Base-by-base conservation (phyloP, 2,329 filamentous ascomycete species). In the Cercospora sp. region DNA sequence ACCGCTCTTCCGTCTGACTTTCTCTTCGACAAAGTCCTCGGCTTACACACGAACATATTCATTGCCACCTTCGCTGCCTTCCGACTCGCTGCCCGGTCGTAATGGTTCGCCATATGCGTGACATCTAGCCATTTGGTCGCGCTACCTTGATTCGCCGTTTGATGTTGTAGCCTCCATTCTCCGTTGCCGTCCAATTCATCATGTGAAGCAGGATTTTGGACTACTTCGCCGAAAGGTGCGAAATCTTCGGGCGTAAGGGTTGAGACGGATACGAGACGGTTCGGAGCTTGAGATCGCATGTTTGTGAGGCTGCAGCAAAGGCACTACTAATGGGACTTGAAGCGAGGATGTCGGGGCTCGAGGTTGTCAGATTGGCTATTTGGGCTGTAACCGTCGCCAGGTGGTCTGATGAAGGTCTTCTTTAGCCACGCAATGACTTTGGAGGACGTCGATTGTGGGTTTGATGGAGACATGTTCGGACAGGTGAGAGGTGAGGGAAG, bases 21-120 rank as follows among this genome's bases (percentile, higher is more conserved):
- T 39, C 45, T 60, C 9, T 69, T 77, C 28, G 75, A 73, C 75
- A 91, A 80, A 42, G 82, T 73, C 39, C 91, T 85, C 9, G 91
- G 90, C 60, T 88, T 89, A 78, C 93, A 97, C 65, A 93, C 89
- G 79, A 98, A 98, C 87, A 98, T 90, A 80, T 90, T 97, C 86
- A 96, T 89, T 64, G 90, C 86, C 39, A 91, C 86, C 59, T 83
- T 81, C 1, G 85, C 86, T 1, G 85, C 78, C 71, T 79, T 82
- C 58, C 84, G 80, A 76, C 87, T 91, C 2, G 89, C 87, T 0
- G 89, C 86, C 66, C 87, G 82, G n/a, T 79, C 77, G 79, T 97
- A 96, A 69, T 89, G 84, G 78, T 96, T 87, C 33, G 83, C 82
- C 73, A 94, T 85, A 53, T 86, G 84, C n/a, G 92, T 92, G 69